A percentile compares a stretch with the other conserved stretches of the same genome.
Evolutionary conservation across 345 rosid genomes (phyloP).

Genomic region (Moricandia arvensis): DNA sequence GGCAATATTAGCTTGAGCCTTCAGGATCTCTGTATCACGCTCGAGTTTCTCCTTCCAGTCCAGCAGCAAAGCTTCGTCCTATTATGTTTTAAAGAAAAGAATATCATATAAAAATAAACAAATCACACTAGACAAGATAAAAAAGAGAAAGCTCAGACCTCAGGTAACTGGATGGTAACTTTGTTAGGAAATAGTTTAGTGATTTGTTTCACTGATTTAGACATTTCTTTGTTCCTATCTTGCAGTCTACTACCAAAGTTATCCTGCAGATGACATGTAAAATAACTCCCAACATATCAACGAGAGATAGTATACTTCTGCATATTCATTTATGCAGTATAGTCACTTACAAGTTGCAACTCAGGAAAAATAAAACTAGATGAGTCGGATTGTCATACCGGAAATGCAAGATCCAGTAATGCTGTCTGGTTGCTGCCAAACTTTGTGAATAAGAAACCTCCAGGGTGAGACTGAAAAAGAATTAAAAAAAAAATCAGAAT

Average conservation of each 20-base stretch:
- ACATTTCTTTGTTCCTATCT: conserved; percentile 84
- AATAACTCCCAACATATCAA: conserved; percentile 1
- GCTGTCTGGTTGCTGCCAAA: conserved; percentile 91
- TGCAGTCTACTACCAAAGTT: conserved; percentile 69
- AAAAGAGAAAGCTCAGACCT: conserved; percentile 46
- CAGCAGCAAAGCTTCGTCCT: conserved; percentile 84
- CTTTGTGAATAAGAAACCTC: conserved; percentile 87
- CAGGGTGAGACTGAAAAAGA: conserved; percentile 71
- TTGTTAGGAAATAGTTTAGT: conserved; percentile 88
- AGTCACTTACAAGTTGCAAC: background rate
- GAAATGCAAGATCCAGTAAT: conserved; percentile 83
- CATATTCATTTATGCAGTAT: background rate
- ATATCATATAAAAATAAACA: conserved; percentile 1
- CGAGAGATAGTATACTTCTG: background rate
- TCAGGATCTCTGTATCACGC: conserved; percentile 79
- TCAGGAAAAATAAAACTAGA: background rate
- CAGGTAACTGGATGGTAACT: conserved; percentile 88
- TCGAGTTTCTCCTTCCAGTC: conserved; percentile 96
- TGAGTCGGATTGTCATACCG: conserved; percentile 46
- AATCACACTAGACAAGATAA: background rate
- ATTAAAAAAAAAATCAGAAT: background rate
- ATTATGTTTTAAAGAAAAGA: conserved; percentile 26
- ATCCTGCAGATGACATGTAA: conserved; percentile 55
- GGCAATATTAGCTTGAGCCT: conserved; percentile 67
- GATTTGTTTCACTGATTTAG: conserved; percentile 81